Base-by-base conservation (phyloP, 805 yeast genomes). In the Candida yuanshanica region DNA sequence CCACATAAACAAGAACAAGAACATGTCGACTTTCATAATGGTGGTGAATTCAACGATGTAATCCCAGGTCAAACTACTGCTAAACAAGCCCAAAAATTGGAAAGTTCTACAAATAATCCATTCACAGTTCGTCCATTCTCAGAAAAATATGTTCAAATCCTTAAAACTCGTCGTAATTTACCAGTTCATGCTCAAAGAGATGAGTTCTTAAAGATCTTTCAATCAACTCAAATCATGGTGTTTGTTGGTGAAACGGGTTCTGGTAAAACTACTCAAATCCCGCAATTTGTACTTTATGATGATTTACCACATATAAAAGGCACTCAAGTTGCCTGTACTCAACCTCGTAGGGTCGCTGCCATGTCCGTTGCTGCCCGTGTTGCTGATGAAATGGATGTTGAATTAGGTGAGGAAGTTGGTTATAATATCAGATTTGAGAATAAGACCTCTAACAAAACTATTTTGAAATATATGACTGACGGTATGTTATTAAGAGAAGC, bases 161-260 rank as follows among this genome's bases (percentile, higher is more conserved):
- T 93, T 46, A 79, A 77, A 53, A 75, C 72, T 20, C 78, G 99
- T 65, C 76, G 95, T 50, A 84, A 86, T 47, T 72, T 93, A 46
- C 99, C 99, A 2, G 98, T 93, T 17, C 96, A 91, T 64, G 79
- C 89, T 22, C 96, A 93, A 65, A 75, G 98, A 60, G 83, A 79
- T 39, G 95, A 91, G 64, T 93, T 93, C 61, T 72, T 93, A 43
- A 72, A 74, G 49, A 79, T 86, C 44, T 93, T 83, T 65, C 98
- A 91, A 48, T 67, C 74, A 17, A 80, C 91, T 29, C 99, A 91
- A 65, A 85, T 91, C 59, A 84, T 93, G 95, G 98, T 91, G 27
- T 88, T 93, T 64, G 98, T 93, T 39, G 99, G 99, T 70, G 99
- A 91, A 62, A 91, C 99, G 5, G 99, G 99, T 69, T 88, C 96